These are phyloP conservation scores for Trebouxia sp. DNA, from an alignment of 139 green algal species.

Conservation along the genomic window DNA sequence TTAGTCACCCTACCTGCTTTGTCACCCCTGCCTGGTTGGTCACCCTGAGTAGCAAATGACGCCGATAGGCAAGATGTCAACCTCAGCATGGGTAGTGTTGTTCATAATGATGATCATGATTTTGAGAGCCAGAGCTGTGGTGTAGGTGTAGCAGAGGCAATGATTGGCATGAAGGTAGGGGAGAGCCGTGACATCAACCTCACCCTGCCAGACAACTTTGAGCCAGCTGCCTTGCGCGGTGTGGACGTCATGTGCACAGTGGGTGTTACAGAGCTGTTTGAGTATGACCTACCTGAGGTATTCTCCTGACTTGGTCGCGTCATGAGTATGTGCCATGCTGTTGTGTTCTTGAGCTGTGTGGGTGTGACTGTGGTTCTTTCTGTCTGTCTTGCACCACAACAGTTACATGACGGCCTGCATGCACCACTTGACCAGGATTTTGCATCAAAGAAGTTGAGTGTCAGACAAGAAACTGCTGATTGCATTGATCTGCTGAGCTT, in stretches of 20 bases:
- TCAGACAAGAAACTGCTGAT: too few relatives aligned
- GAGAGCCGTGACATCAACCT: slow-evolving; percentile 39
- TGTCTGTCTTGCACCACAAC: too few relatives aligned
- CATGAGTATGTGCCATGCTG: too few relatives aligned
- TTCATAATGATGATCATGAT: neutral
- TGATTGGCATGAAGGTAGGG: slow-evolving; percentile 48
- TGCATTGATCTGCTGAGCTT: too few relatives aligned
- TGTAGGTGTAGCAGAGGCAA: slow-evolving; percentile 35
- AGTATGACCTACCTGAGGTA: slow-evolving; percentile 55
- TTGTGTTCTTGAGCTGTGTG: too few relatives aligned
- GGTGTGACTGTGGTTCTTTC: too few relatives aligned
- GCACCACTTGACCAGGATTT: neutral
- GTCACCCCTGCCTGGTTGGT: neutral
- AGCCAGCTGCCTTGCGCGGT: slow-evolving; percentile 43
- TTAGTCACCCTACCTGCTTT: neutral
- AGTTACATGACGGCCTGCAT: too few relatives aligned
- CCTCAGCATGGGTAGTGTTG: neutral
- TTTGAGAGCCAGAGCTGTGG: neutral
- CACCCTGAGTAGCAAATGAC: neutral
- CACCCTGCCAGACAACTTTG: slow-evolving; percentile 39
- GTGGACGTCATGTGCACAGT: slow-evolving; percentile 34
- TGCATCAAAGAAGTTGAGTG: too few relatives aligned
- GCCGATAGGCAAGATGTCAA: neutral
- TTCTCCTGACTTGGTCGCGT: too few relatives aligned
- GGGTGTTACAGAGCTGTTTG: slow-evolving; percentile 58